Percentiles rank a stretch among this genome's conserved stretches.
Evolutionary conservation across 371 early-diverging fungal genomes (phyloP).

Genomic region (Mucor circinelloides): DNA sequence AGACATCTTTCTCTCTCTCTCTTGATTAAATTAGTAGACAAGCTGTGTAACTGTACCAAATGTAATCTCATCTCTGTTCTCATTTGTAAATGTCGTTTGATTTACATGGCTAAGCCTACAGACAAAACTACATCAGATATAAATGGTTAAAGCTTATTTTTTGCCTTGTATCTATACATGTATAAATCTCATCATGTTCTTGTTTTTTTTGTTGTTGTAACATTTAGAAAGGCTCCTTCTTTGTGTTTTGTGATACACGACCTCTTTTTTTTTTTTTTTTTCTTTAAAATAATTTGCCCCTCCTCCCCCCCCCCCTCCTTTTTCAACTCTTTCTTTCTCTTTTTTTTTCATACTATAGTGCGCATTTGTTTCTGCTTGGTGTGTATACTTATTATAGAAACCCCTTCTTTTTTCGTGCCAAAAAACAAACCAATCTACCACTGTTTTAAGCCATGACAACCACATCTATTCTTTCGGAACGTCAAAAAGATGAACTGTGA

Average conservation of each 20-base stretch:
- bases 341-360: neutral
- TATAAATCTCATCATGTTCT: neutral
- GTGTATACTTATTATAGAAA: neutral
- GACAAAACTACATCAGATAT: neutral
- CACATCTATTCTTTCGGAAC: slow-evolving; percentile 66
- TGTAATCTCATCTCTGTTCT: too few relatives aligned
- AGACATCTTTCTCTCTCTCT: neutral
- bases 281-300: neutral
- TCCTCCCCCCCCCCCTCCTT: neutral
- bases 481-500: slow-evolving; percentile 79
- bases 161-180: neutral
- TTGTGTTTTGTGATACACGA: slow-evolving; percentile 1
- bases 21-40: neutral
- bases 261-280: neutral
- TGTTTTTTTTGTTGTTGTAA: neutral
- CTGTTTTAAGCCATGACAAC: slow-evolving; percentile 2
- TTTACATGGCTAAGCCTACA: too few relatives aligned
- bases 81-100: too few relatives aligned
- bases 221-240: neutral
- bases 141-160: neutral
- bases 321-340: neutral
- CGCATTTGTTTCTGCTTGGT: neutral
- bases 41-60: neutral
- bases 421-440: neutral
- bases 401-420: neutral